Evolutionary conservation across 2,329 filamentous ascomycete genomes (phyloP).

Genomic region (Trichoderma sp.): DNA sequence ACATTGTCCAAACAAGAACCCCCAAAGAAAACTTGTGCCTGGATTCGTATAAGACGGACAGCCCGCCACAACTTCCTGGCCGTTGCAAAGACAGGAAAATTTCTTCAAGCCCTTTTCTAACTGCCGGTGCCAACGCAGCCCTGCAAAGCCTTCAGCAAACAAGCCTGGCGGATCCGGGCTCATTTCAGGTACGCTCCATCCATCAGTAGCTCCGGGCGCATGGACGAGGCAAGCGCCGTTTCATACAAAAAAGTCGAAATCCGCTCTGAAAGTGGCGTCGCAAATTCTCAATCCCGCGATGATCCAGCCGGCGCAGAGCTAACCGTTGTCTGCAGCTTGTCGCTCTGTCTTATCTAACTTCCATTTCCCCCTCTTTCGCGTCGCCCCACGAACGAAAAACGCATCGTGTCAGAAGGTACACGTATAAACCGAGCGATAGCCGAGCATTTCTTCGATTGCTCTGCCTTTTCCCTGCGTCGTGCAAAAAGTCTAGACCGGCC

Average conservation of each 20-base stretch:
- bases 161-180: constrained; percentile 8
- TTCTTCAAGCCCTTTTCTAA: background rate
- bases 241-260: constrained; percentile 18
- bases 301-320: constrained; percentile 4
- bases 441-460: constrained; percentile 8
- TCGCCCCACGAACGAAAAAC: constrained; percentile 16
- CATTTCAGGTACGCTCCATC: constrained; percentile 1
- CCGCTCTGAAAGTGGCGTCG: background rate
- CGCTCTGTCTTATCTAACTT: background rate
- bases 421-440: constrained; percentile 25
- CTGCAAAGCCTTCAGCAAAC: constrained; percentile 9
- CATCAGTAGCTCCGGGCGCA: constrained; percentile 9
- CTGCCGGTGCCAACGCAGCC: constrained; percentile 1
- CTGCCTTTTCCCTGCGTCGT: constrained; percentile 6
- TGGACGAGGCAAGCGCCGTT: constrained; percentile 24
- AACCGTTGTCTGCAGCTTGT: background rate
- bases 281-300: background rate
- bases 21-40: background rate
- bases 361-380: background rate
- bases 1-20: background rate
- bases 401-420: constrained; percentile 3
- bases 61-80: background rate
- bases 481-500: constrained; percentile 27
- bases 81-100: background rate
- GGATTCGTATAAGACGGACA: background rate